Conservation (phyloP, 2,329 filamentous ascomycete species). For the Lasiodiplodia gonubiensis region DNA sequence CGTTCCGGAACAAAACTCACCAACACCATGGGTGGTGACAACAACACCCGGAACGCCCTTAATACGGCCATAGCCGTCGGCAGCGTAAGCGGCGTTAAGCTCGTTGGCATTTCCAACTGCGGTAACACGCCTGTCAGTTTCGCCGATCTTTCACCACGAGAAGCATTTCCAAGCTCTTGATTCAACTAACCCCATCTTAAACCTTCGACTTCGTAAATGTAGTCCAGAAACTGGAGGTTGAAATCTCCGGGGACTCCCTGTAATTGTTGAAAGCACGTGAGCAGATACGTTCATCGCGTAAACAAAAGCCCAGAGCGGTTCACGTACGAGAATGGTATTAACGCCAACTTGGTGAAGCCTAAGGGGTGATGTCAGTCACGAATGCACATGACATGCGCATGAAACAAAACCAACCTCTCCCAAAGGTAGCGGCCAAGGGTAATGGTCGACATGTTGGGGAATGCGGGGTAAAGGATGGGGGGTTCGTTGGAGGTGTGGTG, state of each 20-base stretch:
- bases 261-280: constrained; percentile 14
- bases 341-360: constrained; percentile 50
- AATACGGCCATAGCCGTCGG: constrained; percentile 63
- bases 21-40: constrained; percentile 67
- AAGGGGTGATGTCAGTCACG: not conserved
- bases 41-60: constrained; percentile 53
- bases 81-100: constrained; percentile 63
- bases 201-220: constrained; percentile 48
- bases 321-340: constrained; percentile 45
- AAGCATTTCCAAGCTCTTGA: not conserved
- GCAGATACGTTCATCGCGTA: not conserved
- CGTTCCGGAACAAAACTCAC: constrained; percentile 35
- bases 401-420: constrained; percentile 36
- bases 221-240: constrained; percentile 53
- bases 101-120: constrained; percentile 62
- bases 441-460: constrained; percentile 39
- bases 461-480: not conserved
- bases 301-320: not conserved
- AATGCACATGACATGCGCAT: not conserved
- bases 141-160: not conserved
- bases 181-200: constrained; percentile 42
- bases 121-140: not conserved
- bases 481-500: not conserved
- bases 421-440: constrained; percentile 52
- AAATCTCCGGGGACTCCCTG: constrained; percentile 53